Conservation (phyloP, 768 basidiomycete genomes). For the Collybia sp. region DNA sequence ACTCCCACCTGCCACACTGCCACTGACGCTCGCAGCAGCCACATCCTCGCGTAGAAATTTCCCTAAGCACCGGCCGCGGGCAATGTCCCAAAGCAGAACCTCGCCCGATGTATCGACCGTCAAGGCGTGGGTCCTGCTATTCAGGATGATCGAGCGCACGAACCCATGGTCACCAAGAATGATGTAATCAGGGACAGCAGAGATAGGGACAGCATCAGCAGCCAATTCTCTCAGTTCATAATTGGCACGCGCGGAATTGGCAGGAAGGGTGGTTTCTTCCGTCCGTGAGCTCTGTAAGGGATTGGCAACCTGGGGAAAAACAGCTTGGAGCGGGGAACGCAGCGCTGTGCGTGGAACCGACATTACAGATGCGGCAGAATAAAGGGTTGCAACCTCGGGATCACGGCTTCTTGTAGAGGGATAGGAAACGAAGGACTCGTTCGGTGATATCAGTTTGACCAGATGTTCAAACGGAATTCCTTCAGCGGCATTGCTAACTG, state of each 20-base stretch:
- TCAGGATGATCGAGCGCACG: constrained; percentile 76
- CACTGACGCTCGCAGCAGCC: constrained; percentile 44
- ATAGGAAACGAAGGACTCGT: constrained; percentile 51
- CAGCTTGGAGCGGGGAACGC: constrained; percentile 29
- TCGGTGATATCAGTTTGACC: constrained; percentile 63
- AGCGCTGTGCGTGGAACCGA: constrained; percentile 47
- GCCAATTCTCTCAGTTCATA: constrained; percentile 79
- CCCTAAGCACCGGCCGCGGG: constrained; percentile 73
- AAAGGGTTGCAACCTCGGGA: constrained; percentile 79
- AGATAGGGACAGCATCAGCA: constrained; percentile 62
- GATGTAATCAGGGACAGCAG: constrained; percentile 55
- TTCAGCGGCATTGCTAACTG: constrained; percentile 35
- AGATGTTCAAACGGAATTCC: constrained; percentile 71
- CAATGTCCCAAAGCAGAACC: constrained; percentile 91
- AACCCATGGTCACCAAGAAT: constrained; percentile 79
- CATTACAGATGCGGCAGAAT: constrained; percentile 80
- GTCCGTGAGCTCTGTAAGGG: constrained; percentile 29
- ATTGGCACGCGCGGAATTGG: constrained; percentile 38
- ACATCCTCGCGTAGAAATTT: constrained; percentile 64
- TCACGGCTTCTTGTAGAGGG: constrained; percentile 43
- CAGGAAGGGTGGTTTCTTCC: constrained; percentile 29
- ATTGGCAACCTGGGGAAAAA: constrained; percentile 20
- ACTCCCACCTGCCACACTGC: constrained; percentile 37
- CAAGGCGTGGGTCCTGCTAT: constrained; percentile 85
- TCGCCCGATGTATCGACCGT: constrained; percentile 87